Evolutionary conservation across 2,329 filamentous ascomycete species (phyloP), one percentile per base, ranked within the genome.

Genomic region (Botrytis tulipae): DNA sequence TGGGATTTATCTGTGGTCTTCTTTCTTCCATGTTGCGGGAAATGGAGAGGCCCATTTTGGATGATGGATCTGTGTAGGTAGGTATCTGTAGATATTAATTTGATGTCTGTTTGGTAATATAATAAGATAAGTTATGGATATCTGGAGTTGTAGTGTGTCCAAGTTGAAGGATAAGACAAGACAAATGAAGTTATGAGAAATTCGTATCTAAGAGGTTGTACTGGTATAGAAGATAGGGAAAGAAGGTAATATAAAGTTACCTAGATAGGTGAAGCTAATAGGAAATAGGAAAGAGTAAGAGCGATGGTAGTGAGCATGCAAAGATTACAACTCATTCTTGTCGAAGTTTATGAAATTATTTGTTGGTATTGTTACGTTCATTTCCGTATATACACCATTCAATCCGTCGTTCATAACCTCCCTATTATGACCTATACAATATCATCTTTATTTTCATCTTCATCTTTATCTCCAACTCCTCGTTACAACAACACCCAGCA

Each of bases 61-160:
- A n/a, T 51, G 4, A 7, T n/a, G 25, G 25, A 51, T 16, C 48
- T n/a, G n/a, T n/a, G n/a, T n/a, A n/a, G n/a, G n/a, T n/a, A n/a
- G n/a, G n/a, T n/a, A n/a, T n/a, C n/a, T n/a, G 48, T 5, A n/a
- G 25, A n/a, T n/a, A 51, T 25, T 25, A 14, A 2, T 7, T 51
- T n/a, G 48, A 51, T n/a, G 10, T 4, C n/a, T n/a, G n/a, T n/a
- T 0, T 1, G 3, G 25, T 4, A n/a, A 14, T n/a, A 16, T 16
- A 12, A 3, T n/a, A n/a, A n/a, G n/a, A 51, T 51, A 12, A 16
- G 10, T 51, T 14, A 51, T n/a, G 25, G 14, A n/a, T n/a, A 16
- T 51, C 25, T 51, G 4, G 16, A n/a, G 10, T n/a, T 51, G 48
- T 51, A 7, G n/a, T n/a, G 25, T 51, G 4, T 6, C 48, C 6